These are phyloP conservation scores for Dicorynia guianensis DNA, from an alignment of 306 rosid genomes.

Conservation along the genomic window DNA sequence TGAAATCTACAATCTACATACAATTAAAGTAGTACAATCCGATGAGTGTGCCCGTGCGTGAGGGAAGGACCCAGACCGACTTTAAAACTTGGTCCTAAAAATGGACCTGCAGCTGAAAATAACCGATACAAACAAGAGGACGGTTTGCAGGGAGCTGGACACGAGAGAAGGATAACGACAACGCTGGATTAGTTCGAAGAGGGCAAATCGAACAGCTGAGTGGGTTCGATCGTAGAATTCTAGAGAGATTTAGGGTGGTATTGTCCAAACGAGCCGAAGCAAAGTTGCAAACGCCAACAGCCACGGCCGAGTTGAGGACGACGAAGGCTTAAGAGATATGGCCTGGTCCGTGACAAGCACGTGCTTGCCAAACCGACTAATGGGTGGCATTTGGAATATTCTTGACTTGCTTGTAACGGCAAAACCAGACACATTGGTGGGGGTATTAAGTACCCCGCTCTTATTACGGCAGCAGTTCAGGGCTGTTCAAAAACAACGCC, in stretches of 20 bases:
- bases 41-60: background rate
- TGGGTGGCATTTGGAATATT: too few species aligned
- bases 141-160: background rate
- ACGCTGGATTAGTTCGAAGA: conserved; percentile 19
- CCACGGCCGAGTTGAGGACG: too few species aligned
- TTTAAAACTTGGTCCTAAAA: conserved; percentile 46
- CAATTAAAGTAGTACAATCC: background rate
- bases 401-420: too few species aligned
- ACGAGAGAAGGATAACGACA: too few species aligned
- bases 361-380: too few species aligned
- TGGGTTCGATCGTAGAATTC: too few species aligned
- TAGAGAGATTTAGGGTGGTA: conserved; percentile 27
- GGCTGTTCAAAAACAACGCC: too few species aligned
- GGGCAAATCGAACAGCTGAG: background rate
- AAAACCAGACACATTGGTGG: too few species aligned
- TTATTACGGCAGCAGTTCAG: too few species aligned
- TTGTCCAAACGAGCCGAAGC: conserved; percentile 34
- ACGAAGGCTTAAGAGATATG: too few species aligned
- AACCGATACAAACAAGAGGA: background rate
- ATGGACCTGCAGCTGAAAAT: background rate
- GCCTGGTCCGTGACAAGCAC: too few species aligned
- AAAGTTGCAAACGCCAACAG: conserved; percentile 38
- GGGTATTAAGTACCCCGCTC: too few species aligned
- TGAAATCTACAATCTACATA: background rate
- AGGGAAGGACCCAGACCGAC: conserved; percentile 52